phyloP scores from a whole-genome alignment of 257 asterid species.

The Leonotis leonurus region DNA sequence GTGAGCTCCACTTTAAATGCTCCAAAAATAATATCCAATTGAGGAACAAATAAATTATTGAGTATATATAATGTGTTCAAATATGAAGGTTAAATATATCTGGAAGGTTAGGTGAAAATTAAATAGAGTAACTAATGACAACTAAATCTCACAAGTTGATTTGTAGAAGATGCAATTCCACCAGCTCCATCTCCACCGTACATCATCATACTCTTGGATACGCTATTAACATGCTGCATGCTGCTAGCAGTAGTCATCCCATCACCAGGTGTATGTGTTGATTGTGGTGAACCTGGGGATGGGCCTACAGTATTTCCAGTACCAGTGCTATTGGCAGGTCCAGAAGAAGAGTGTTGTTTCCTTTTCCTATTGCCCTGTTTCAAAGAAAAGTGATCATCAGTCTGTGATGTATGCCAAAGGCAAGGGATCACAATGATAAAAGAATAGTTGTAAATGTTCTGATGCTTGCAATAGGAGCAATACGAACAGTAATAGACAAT shows the following conservation, averaged over 20 bases:
- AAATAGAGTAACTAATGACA: slow-evolving; percentile 1
- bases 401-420: slow-evolving; percentile 2
- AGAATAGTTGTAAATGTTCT: background rate
- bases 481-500: background rate
- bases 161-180: slow-evolving; percentile 81
- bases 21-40: background rate
- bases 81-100: background rate
- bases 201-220: slow-evolving; percentile 68
- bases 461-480: background rate
- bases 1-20: background rate
- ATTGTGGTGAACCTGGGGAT: slow-evolving; percentile 82
- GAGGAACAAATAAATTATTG: background rate
- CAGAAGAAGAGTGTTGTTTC: slow-evolving; percentile 90
- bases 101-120: background rate
- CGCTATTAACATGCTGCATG: slow-evolving; percentile 68
- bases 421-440: background rate
- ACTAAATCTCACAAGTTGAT: slow-evolving; percentile 67
- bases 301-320: slow-evolving; percentile 76
- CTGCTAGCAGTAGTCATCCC: slow-evolving; percentile 74
- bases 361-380: slow-evolving; percentile 81
- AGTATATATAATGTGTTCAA: background rate
- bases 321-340: slow-evolving; percentile 80
- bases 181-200: slow-evolving; percentile 86
- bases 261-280: slow-evolving; percentile 95
- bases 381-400: slow-evolving; percentile 19